phyloP scores from a whole-genome alignment of 768 basidiomycete species.

The Udeniomyces megalosporus region DNA sequence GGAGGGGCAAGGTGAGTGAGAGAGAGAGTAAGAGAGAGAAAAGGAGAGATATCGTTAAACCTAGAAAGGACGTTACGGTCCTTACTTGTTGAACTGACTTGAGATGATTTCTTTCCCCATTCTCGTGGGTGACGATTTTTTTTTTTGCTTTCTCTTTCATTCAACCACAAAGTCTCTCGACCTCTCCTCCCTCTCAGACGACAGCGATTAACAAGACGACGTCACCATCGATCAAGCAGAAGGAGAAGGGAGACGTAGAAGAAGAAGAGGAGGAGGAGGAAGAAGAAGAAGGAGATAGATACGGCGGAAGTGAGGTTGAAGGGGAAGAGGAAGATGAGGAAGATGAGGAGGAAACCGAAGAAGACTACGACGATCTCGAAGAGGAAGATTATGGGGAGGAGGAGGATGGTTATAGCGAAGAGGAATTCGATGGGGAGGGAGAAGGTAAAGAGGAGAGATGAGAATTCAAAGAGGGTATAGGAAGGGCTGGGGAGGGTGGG shows the following conservation, averaged over 20 bases:
- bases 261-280: background rate
- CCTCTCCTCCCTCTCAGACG: background rate
- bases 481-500: no score
- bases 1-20: background rate
- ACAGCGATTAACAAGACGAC: background rate
- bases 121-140: no score
- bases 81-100: no score
- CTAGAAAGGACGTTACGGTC: no score
- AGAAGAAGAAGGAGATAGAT: background rate
- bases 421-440: no score
- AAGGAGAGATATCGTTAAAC: no score
- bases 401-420: no score
- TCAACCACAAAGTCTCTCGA: background rate
- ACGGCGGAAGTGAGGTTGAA: background rate
- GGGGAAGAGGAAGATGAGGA: background rate
- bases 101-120: no score
- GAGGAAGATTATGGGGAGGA: no score
- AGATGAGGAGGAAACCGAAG: constrained; percentile 33
- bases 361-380: constrained; percentile 31
- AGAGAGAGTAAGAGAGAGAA: no score
- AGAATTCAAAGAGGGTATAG: no score
- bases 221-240: background rate
- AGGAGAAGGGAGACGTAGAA: background rate
- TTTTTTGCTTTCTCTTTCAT: background rate
- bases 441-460: no score